A percentile compares a stretch with the other conserved stretches of the same genome.
Evolutionary conservation across 805 yeast species (phyloP).

Genomic region (Hanseniaspora vineae): DNA sequence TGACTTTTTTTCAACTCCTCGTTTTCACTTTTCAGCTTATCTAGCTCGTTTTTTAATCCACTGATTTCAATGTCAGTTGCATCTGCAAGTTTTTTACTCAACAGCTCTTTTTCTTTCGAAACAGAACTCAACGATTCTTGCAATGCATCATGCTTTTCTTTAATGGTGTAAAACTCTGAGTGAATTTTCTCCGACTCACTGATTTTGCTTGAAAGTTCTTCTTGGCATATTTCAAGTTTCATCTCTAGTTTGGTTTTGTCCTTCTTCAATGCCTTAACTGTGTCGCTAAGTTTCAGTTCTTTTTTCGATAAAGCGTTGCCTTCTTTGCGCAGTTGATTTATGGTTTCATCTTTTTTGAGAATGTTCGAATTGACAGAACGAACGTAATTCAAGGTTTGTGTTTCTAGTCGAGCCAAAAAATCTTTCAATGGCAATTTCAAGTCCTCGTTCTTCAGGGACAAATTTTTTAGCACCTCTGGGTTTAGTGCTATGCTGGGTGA

Average conservation of each 20-base stretch:
- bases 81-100: constrained; percentile 29
- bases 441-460: constrained; percentile 8
- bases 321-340: constrained; percentile 57
- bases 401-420: neutral
- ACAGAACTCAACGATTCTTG: constrained; percentile 10
- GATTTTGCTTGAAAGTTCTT: constrained; percentile 9
- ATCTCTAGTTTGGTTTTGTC: constrained; percentile 30
- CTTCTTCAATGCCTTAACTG: constrained; percentile 48
- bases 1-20: neutral
- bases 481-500: neutral
- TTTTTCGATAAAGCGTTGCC: constrained; percentile 50
- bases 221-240: constrained; percentile 14
- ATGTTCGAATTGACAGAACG: neutral
- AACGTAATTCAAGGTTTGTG: neutral
- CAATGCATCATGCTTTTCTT: constrained; percentile 11
- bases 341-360: constrained; percentile 40
- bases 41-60: constrained; percentile 9
- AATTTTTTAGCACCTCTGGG: neutral
- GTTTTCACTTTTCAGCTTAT: neutral
- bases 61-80: constrained; percentile 16
- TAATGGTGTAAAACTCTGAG: constrained; percentile 14
- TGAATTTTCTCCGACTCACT: constrained; percentile 14
- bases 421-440: constrained; percentile 8
- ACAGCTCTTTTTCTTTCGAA: constrained; percentile 1
- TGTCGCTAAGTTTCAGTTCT: constrained; percentile 55